Evolutionary conservation across 2,329 filamentous ascomycete species (phyloP).

Genomic region (Triangularia setosa): DNA sequence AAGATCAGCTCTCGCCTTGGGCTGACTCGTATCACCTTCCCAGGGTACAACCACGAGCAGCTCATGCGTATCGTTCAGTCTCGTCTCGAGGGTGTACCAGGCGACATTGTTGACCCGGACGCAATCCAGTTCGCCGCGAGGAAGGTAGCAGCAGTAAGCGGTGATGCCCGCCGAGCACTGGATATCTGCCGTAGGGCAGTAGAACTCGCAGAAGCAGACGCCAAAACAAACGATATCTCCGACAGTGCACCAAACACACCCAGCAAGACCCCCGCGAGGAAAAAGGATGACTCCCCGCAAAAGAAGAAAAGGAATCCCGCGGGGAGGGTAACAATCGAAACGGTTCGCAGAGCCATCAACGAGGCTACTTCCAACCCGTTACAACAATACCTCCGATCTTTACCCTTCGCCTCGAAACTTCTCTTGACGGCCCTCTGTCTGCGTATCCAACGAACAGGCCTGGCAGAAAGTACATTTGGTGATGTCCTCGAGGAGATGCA

Average conservation of each 20-base stretch:
- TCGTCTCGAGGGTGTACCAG: conserved; percentile 82
- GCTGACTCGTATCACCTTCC: conserved; percentile 91
- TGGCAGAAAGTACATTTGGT: conserved; percentile 82
- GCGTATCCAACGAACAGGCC: conserved; percentile 74
- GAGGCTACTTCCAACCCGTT: conserved; percentile 91
- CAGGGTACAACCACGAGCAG: conserved; percentile 95
- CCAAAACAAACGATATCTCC: conserved; percentile 33
- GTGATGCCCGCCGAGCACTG: conserved; percentile 84
- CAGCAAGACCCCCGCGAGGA: conserved; percentile 46
- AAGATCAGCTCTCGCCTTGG: conserved; percentile 94
- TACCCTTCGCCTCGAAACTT: conserved; percentile 79
- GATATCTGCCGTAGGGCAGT: conserved; percentile 95
- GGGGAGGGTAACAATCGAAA: conserved; percentile 80
- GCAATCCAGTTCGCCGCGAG: conserved; percentile 94
- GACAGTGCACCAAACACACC: conserved; percentile 47
- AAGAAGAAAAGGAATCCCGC: conserved; percentile 37
- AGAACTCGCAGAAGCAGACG: conserved; percentile 82
- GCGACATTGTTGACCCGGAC: conserved; percentile 85
- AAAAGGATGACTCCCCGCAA: conserved; percentile 29
- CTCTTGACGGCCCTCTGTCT: conserved; percentile 79
- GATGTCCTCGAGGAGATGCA: conserved; percentile 86
- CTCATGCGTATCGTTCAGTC: conserved; percentile 96
- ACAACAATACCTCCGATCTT: conserved; percentile 78
- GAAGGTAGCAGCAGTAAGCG: conserved; percentile 94
- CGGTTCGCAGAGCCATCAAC: conserved; percentile 89